Base-by-base conservation (phyloP, 148 eudicot species). In the Arctostaphylos glauca region DNA sequence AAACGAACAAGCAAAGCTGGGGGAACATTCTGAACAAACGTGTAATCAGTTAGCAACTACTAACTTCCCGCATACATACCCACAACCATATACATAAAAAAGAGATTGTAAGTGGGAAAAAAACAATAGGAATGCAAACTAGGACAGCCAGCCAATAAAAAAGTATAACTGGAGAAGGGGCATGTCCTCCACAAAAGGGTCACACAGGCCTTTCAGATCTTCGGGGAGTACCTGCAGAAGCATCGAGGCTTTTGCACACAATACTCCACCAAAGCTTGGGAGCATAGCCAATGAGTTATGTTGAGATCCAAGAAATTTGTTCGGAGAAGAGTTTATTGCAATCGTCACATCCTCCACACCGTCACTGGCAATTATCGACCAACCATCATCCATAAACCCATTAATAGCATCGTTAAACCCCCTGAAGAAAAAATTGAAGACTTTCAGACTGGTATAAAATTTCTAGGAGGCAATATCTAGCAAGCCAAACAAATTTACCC, bases 171-270 rank as follows among this genome's bases (percentile, higher is more conserved):
- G 15, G 14, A 38, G 81, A 68, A 47, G 46, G 15, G 3, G 6
- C 23, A 12, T 67, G 58, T 9, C 47, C 15, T 55, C 66, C 38
- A 76, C n/a, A 53, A 66, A 44, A 15, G 4, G 44, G 53, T 44
- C 10, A 31, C 64, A 81, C 41, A 4, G 15, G 49, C 50, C 83
- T 38, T 23, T 49, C 3, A 53, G 48, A 31, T 38, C 70, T 46
- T 41, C 56, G 5, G 13, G n/a, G 82, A 66, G 31, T 80, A 91
- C 94, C 92, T 91, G 91, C 47, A 91, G 89, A 81, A 91, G 90
- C 92, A 91, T 91, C 10, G 94, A 90, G 81, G 94, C 92, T 75
- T 89, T 87, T 78, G 94, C 94, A 81, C 94, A 91, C 12, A 91
- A 85, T 60, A 91, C 90, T 73, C 94, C 92, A 1, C 91, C 91